Percentiles rank a stretch among this genome's conserved stretches.
phyloP scores from a whole-genome alignment of 2,329 filamentous ascomycete species.

The Fusarium virguliforme region DNA sequence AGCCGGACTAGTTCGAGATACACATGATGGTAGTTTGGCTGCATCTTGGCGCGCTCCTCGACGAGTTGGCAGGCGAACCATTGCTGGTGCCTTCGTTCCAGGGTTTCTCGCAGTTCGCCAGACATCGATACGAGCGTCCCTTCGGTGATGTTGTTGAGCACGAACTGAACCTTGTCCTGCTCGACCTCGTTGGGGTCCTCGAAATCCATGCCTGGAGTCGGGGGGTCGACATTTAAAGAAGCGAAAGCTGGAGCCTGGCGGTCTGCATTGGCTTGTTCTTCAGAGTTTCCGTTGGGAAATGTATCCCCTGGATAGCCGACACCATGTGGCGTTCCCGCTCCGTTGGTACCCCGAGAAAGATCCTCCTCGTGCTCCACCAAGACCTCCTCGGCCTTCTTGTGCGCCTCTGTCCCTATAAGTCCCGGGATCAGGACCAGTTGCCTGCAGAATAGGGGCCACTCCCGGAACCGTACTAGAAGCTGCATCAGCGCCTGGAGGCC shows the following conservation, averaged over 20 bases:
- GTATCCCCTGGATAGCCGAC: conserved; percentile 62
- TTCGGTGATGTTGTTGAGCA: conserved; percentile 96
- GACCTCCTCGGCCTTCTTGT: conserved; percentile 85
- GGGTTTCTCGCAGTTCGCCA: conserved; percentile 81
- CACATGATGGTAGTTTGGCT: conserved; percentile 95
- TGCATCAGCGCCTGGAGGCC: conserved; percentile 95
- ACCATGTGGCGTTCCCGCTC: conserved; percentile 59
- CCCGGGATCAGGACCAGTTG: conserved; percentile 86
- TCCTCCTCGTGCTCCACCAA: conserved; percentile 79
- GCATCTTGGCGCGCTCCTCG: conserved; percentile 95
- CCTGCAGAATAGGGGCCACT: conserved; percentile 97
- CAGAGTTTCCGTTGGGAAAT: conserved; percentile 79
- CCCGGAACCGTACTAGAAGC: conserved; percentile 83
- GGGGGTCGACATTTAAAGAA: conserved; percentile 83
- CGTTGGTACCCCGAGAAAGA: conserved; percentile 70
- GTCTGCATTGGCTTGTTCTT: conserved; percentile 74
- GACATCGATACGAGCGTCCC: conserved; percentile 89
- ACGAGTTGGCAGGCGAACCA: conserved; percentile 98
- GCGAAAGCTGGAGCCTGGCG: conserved; percentile 80
- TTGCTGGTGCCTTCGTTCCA: conserved; percentile 87
- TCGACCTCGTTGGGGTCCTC: conserved; percentile 88
- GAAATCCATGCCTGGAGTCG: conserved; percentile 74
- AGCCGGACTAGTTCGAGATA: conserved; percentile 92
- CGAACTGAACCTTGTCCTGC: conserved; percentile 95
- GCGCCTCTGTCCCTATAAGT: conserved; percentile 88